Base-by-base conservation (phyloP, 2,329 filamentous ascomycete genomes). In the Davidsoniella virescens region DNA sequence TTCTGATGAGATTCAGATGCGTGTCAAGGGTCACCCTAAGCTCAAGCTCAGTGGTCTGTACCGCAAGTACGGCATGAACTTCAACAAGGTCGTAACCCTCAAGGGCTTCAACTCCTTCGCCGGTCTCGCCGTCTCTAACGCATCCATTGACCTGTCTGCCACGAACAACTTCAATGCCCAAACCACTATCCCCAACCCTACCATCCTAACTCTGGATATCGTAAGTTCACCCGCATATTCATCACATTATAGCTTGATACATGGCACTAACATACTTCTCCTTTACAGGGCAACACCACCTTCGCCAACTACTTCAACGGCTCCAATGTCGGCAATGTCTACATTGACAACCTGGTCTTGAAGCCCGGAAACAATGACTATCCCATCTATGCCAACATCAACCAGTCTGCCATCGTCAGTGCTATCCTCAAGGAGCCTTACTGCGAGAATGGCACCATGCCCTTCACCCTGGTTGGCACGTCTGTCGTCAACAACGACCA, bases 201-300 rank as follows among this genome's bases (percentile, higher is more conserved):
- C 79, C 1, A 63, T 75, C 47, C 70, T 81, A 59, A 76, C 71
- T n/a, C 68, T 84, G 48, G 72, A 80, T 33, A 72, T 84, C 57
- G 75, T 78, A 65, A 64, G 72, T 66, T 29, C 14, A 44, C 2
- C 18, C 38, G 17, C 33, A 48, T 9, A 12, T 51, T 39, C 40
- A 17, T n/a, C 14, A 17, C 33, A 8, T n/a, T 38, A 16, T 37
- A 14, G 26, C n/a, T 33, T 8, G 2, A 23, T 10, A 10, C 12
- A 23, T 23, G 20, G 20, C n/a, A 33, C 26, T 17, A 45, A 33
- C 47, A 56, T 25, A 52, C 47, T 23, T 26, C 7, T 17, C 18
- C 2, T 45, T n/a, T 44, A 12, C 25, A 78, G 68, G 81, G 81
- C 57, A 80, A 83, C 57, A 67, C 76, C 36, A 73, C 72, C 25